These are phyloP conservation scores for Ustilago lituana DNA, from an alignment of 1,284 basidiomycete species.

Conservation along the genomic window DNA sequence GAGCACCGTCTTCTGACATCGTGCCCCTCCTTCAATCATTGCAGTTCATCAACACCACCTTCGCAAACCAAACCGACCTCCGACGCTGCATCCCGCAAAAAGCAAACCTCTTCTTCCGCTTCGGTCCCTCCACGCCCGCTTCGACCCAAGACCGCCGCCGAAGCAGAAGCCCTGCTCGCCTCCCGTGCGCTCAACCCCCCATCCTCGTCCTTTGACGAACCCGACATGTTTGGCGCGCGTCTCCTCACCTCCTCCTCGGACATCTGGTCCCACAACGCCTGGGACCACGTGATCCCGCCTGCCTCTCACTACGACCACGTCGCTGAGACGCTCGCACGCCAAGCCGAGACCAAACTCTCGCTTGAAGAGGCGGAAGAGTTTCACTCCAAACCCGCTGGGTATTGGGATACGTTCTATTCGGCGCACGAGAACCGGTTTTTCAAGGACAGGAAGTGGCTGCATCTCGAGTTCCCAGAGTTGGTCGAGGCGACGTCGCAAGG, in stretches of 20 bases:
- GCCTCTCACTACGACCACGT: constrained; percentile 47
- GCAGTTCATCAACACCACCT: not conserved
- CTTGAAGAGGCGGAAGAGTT: constrained; percentile 51
- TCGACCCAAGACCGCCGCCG: constrained; percentile 43
- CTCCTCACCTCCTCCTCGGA: constrained; percentile 41
- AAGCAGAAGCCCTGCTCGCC: constrained; percentile 44
- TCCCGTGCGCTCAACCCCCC: not conserved
- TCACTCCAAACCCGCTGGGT: constrained; percentile 50
- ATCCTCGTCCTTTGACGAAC: not conserved
- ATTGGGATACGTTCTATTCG: constrained; percentile 64
- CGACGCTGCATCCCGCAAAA: constrained; percentile 6
- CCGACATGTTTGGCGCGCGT: constrained; percentile 51
- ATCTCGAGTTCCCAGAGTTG: constrained; percentile 64
- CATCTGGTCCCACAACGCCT: constrained; percentile 62
- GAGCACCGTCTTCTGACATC: not conserved
- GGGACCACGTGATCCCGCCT: constrained; percentile 63
- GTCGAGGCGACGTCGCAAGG: constrained; percentile 46
- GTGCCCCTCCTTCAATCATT: not conserved
- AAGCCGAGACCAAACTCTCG: constrained; percentile 50
- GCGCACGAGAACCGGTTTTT: constrained; percentile 64
- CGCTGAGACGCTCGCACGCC: constrained; percentile 40
- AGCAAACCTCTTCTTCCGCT: constrained; percentile 31
- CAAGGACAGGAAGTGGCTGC: constrained; percentile 65
- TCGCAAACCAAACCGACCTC: not conserved
- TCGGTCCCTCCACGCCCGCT: constrained; percentile 13